Base-by-base conservation (phyloP, 106 monocot species). In the Hemerocallis citrina region DNA sequence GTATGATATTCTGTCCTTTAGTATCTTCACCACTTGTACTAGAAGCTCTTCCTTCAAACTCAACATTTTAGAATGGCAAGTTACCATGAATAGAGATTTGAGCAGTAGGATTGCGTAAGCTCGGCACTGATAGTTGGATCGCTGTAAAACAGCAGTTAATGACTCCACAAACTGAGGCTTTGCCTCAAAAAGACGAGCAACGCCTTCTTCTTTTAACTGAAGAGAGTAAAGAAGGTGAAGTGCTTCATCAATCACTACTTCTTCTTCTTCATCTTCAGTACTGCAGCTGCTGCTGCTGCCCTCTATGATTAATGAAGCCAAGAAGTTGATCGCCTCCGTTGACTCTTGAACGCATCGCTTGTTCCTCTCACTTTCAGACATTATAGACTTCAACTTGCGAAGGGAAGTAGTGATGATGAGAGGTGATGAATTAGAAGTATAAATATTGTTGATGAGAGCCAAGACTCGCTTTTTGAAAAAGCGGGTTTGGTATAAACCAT, bases 351-450 rank as follows among this genome's bases (percentile, higher is more conserved):
- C 58, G 66, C 36, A 61, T 15, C 77, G 36, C 25, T 74, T 70
- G 67, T 80, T 85, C 62, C 74, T 51, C 58, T 85, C 85, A 65
- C 64, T 74, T 19, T 85, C 85, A 15, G 74, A 13, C 19, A 62
- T 52, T 7, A 70, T 59, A 4, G 0, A 1, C 16, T n/a, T 59
- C 0, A 59, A 3, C 38, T 32, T 62, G 1, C 6, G 0, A 3
- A 70, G 60, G 28, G 52, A 32, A n/a, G n/a, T n/a, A n/a, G n/a
- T n/a, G n/a, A n/a, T n/a, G n/a, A n/a, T n/a, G n/a, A n/a, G n/a
- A n/a, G n/a, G n/a, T n/a, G n/a, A n/a, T n/a, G n/a, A n/a, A n/a
- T n/a, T n/a, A n/a, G n/a, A n/a, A n/a, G n/a, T n/a, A n/a, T n/a
- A n/a, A n/a, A n/a, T n/a, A n/a, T n/a, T n/a, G n/a, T n/a, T n/a